Conservation (phyloP, 306 rosid species). For the Corylus americana region DNA sequence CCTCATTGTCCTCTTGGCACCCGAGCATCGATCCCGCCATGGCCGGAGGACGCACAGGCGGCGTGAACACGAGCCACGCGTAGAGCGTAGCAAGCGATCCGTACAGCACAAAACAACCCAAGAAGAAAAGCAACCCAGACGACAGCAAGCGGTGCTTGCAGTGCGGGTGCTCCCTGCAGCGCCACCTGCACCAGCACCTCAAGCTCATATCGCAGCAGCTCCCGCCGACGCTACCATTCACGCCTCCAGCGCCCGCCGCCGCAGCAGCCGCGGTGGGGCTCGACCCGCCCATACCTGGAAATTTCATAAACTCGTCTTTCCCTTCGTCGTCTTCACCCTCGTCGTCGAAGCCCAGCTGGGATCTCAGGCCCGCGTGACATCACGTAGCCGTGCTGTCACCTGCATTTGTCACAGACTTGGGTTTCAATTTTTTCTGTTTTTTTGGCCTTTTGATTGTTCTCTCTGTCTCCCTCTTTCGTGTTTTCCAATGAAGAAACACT, state of each 20-base stretch:
- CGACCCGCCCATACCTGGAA: constrained; percentile 35
- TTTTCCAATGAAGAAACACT: not conserved
- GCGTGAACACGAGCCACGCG: constrained; percentile 80
- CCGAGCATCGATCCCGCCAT: constrained; percentile 44
- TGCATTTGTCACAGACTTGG: not conserved
- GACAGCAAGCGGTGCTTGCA: constrained; percentile 53
- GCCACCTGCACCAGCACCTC: constrained; percentile 66
- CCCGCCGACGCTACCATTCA: constrained; percentile 23
- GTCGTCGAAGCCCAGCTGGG: too few species aligned
- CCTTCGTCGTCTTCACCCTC: too few species aligned
- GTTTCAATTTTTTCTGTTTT: not conserved
- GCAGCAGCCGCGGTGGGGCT: constrained; percentile 42
- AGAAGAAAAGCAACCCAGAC: constrained; percentile 72
- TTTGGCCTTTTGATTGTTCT: not conserved
- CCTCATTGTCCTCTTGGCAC: constrained; percentile 93
- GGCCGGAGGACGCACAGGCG: constrained; percentile 43
- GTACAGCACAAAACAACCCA: constrained; percentile 72
- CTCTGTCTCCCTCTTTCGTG: not conserved
- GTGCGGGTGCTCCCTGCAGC: constrained; percentile 42
- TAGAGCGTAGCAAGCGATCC: constrained; percentile 79
- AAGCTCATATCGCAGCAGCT: constrained; percentile 60
- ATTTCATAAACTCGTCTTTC: too few species aligned
- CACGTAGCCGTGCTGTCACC: not conserved
- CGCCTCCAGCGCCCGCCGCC: constrained; percentile 16
- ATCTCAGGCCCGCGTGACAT: not conserved